Percentiles rank a stretch among this genome's conserved stretches.
Evolutionary conservation across 2,329 filamentous ascomycete genomes (phyloP).

Genomic region (Fusarium pininemorale): DNA sequence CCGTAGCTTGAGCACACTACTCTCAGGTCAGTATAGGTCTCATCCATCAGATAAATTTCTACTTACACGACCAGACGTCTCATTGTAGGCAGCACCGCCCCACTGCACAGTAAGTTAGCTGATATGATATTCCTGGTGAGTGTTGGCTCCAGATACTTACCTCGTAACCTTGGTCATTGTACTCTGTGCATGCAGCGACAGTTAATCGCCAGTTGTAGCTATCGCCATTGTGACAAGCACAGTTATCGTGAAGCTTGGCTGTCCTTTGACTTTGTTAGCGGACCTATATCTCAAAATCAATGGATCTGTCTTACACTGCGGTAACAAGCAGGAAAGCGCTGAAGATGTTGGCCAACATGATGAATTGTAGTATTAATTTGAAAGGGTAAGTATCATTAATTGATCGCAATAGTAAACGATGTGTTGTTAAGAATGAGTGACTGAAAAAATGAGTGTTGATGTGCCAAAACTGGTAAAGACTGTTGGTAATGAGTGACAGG

Average conservation of each 20-base stretch:
- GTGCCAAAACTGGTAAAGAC: neutral
- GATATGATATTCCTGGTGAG: too few relatives aligned
- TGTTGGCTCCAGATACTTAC: neutral
- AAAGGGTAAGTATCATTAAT: too few relatives aligned
- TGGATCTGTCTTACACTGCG: constrained; percentile 13
- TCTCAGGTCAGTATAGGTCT: neutral
- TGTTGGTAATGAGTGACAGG: neutral
- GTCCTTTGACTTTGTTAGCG: too few relatives aligned
- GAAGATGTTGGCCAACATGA: constrained; percentile 29
- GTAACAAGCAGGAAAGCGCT: constrained; percentile 18
- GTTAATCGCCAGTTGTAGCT: constrained; percentile 36
- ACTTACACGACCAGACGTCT: constrained; percentile 31
- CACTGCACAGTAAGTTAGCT: constrained; percentile 7
- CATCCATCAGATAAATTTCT: accelerated
- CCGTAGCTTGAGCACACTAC: constrained; percentile 15
- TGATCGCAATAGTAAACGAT: too few relatives aligned
- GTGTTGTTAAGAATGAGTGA: too few relatives aligned
- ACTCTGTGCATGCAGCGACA: constrained; percentile 23
- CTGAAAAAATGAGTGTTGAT: neutral
- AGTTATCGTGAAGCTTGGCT: constrained; percentile 26
- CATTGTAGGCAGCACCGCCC: constrained; percentile 25
- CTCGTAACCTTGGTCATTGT: constrained; percentile 24
- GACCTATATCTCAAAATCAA: too few relatives aligned
- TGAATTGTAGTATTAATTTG: neutral
- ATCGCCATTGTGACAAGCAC: constrained; percentile 34